Percentiles rank a stretch among this genome's conserved stretches.
Conservation (phyloP, 495 filamentous ascomycete species). For the Neurospora hispaniola region DNA sequence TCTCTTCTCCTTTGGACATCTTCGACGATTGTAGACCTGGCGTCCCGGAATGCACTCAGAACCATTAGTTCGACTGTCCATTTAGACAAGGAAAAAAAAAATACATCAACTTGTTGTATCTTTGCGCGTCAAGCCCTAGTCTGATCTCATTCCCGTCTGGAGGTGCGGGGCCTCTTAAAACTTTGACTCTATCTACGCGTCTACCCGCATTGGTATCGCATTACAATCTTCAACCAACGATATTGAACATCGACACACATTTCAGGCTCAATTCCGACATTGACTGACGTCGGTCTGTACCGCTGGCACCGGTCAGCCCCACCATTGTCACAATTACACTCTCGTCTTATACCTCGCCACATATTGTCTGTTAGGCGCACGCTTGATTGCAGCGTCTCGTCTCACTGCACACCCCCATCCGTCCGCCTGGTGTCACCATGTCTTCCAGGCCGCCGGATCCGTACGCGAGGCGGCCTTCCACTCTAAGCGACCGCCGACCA, state of each 20-base stretch:
- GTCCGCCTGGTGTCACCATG: conserved; percentile 8
- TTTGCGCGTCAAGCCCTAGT: background rate
- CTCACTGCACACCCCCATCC: background rate
- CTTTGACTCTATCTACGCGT: background rate
- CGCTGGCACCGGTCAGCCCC: background rate
- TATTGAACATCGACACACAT: background rate
- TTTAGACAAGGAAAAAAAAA: background rate
- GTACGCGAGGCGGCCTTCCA: conserved; percentile 13
- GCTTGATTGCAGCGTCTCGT: background rate
- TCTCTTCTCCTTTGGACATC: background rate
- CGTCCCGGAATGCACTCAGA: background rate
- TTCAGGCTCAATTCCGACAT: background rate
- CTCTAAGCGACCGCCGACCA: conserved; percentile 10
- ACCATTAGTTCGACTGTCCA: background rate
- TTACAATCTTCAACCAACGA: background rate
- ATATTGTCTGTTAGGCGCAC: background rate
- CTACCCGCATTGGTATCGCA: background rate
- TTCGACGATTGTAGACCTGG: background rate
- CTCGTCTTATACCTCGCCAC: background rate
- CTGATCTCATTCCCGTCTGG: background rate
- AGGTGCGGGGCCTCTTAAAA: background rate
- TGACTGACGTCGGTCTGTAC: background rate
- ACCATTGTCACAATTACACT: background rate
- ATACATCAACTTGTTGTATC: background rate
- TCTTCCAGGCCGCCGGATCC: conserved; percentile 10